phyloP scores from a whole-genome alignment of 1,139 yeast genomes.

The Debaryomyces psychrophilus region DNA sequence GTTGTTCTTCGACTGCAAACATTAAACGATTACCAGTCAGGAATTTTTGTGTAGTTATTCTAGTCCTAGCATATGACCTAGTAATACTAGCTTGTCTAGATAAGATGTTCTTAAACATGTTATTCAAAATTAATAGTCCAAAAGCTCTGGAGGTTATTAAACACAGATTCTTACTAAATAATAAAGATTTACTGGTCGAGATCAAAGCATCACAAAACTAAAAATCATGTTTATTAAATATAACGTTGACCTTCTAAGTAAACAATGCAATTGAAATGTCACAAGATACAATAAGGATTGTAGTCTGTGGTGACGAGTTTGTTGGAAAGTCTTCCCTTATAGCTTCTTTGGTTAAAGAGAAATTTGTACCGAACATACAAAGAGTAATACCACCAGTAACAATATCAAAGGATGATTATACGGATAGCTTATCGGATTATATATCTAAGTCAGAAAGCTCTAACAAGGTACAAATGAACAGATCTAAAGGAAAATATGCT shows the following conservation, averaged over 20 bases:
- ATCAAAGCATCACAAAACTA: slow-evolving; percentile 5
- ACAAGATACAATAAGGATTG: slow-evolving; percentile 66
- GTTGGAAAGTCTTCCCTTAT: slow-evolving; percentile 83
- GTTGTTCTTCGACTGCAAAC: slow-evolving; percentile 16
- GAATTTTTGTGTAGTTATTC: neutral
- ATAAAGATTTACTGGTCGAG: slow-evolving; percentile 6
- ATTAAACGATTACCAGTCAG: slow-evolving; percentile 3
- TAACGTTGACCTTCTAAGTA: neutral
- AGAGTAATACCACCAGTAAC: slow-evolving; percentile 81
- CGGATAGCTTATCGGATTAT: slow-evolving; percentile 31
- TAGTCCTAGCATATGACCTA: neutral
- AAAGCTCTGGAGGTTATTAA: too few species aligned
- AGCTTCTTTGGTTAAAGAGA: slow-evolving; percentile 78
- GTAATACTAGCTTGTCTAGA: neutral
- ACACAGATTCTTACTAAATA: slow-evolving; percentile 1
- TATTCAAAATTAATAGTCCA: neutral
- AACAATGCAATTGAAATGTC: slow-evolving; percentile 27
- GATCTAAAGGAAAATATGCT: neutral
- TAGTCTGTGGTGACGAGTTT: slow-evolving; percentile 94
- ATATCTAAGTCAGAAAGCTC: neutral
- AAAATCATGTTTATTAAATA: neutral
- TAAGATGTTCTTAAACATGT: neutral
- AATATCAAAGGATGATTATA: slow-evolving; percentile 52
- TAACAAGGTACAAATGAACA: slow-evolving; percentile 5
- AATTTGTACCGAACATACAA: slow-evolving; percentile 73